Evolutionary conservation across 495 filamentous ascomycete genomes (phyloP).

Genomic region (Talaromyces borbonicus): DNA sequence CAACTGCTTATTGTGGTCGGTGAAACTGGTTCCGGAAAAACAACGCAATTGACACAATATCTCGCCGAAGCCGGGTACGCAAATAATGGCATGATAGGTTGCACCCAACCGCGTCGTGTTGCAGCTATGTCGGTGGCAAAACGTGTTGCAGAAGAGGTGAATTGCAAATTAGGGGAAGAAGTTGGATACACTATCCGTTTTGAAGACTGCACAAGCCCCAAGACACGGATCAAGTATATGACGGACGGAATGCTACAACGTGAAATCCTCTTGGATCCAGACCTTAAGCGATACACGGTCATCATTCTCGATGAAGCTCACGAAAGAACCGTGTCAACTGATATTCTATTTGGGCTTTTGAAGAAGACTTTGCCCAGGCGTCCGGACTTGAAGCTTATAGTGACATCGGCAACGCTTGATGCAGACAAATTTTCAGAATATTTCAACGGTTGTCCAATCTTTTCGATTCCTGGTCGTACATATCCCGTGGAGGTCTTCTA

Average conservation of each 20-base stretch:
- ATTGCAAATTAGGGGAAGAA: slow-evolving; percentile 79
- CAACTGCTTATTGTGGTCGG: slow-evolving; percentile 94
- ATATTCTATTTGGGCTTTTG: slow-evolving; percentile 86
- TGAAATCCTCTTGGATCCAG: slow-evolving; percentile 85
- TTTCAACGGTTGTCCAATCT: slow-evolving; percentile 89
- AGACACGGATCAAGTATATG: slow-evolving; percentile 98
- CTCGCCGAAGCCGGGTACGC: slow-evolving; percentile 87
- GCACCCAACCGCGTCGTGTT: slow-evolving; percentile 93
- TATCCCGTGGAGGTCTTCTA: slow-evolving; percentile 95
- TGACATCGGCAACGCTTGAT: slow-evolving; percentile 92
- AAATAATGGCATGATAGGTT: slow-evolving; percentile 87
- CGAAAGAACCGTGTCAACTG: slow-evolving; percentile 92
- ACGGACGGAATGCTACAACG: slow-evolving; percentile 97
- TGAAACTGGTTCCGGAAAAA: slow-evolving; percentile 96
- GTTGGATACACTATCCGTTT: slow-evolving; percentile 98
- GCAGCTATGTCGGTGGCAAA: slow-evolving; percentile 96
- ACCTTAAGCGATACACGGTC: slow-evolving; percentile 78
- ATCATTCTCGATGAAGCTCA: slow-evolving; percentile 99
- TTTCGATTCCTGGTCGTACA: slow-evolving; percentile 90
- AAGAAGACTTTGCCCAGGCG: slow-evolving; percentile 87
- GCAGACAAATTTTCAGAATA: slow-evolving; percentile 96
- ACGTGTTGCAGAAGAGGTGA: slow-evolving; percentile 93
- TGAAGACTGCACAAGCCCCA: slow-evolving; percentile 83
- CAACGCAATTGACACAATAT: slow-evolving; percentile 92
- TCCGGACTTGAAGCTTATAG: slow-evolving; percentile 85